These are phyloP conservation scores for Phytopythium mirpurense DNA, from an alignment of 352 stramenopile genomes.

Conservation along the genomic window DNA sequence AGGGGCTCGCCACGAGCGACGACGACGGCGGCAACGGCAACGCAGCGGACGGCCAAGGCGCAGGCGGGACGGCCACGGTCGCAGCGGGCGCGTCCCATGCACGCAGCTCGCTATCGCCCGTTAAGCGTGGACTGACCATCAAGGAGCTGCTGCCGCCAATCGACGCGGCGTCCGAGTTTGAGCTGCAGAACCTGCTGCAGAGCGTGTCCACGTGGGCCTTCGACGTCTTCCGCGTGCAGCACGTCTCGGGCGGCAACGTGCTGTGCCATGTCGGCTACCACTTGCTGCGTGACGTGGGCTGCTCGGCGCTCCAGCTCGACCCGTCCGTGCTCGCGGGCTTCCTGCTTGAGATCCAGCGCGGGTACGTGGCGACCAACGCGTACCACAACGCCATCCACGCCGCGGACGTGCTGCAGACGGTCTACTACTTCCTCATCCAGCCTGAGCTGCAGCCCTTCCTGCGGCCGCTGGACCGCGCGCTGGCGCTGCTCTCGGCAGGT, in stretches of 20 bases:
- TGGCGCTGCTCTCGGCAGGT: conserved; percentile 69
- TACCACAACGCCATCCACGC: conserved; percentile 90
- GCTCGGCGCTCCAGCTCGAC: conserved; percentile 61
- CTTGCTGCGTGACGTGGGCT: conserved; percentile 58
- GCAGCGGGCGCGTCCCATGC: conserved; percentile 8
- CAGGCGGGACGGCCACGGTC: background rate
- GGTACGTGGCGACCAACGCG: conserved; percentile 76
- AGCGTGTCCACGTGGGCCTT: conserved; percentile 59
- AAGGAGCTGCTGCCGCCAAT: conserved; percentile 54
- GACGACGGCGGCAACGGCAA: background rate
- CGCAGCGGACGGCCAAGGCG: conserved; percentile 7
- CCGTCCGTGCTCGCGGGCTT: conserved; percentile 62
- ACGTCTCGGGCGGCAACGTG: conserved; percentile 63
- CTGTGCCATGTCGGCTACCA: conserved; percentile 76
- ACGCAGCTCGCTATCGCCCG: conserved; percentile 13
- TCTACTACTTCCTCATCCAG: conserved; percentile 82
- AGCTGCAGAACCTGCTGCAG: conserved; percentile 63
- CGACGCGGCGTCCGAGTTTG: conserved; percentile 56
- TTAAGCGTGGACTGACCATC: conserved; percentile 45
- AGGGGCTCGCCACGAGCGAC: conserved; percentile 6
- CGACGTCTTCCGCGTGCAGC: conserved; percentile 71
- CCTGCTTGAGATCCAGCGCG: conserved; percentile 76
- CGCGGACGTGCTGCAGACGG: conserved; percentile 86
- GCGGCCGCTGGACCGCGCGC: conserved; percentile 62
- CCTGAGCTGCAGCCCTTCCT: conserved; percentile 70